Base-by-base conservation (phyloP, 306 rosid species). In the Medicago ruthenica region DNA sequence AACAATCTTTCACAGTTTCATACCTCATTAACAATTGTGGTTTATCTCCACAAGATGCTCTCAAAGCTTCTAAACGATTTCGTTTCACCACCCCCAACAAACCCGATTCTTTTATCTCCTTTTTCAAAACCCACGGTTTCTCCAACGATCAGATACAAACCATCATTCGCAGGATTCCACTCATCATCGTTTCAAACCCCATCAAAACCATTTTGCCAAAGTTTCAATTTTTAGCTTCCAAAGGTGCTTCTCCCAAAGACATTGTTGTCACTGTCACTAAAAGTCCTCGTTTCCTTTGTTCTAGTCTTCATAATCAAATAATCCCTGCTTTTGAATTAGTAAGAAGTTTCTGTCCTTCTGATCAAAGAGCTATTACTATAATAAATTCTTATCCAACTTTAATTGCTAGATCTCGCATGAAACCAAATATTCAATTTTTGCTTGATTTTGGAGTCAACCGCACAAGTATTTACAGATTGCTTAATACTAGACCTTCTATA, bases 21-120 rank as follows among this genome's bases (percentile, higher is more conserved):
- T 80, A 87, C 71, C 77, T 87, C 79, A 41, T 71, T 5, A 58
- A 85, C 76, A 59, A 16, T 10, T 40, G 51, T 14, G 76, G 80
- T 11, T 79, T 85, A 8, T 73, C 86, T 2, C 81, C 50, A 4
- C 31, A 88, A 15, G 3, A 50, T 12, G 88, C 88, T 36, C n/a
- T 62, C 8, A 74, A 77, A 31, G 82, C 74, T 48, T 71, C 88
- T 14, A 66, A 67, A 17, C 22, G 42, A 8, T 17, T 75, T 9
- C 47, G 8, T 66, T 83, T 87, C 24, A 39, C 20, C 11, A 59
- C 76, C 71, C 8, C 87, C 1, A 0, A 71, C 0, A 86, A 83
- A 54, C 84, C 87, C 4, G 83, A 82, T 67, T 16, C 65, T 0
- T 53, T 77, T 15, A n/a, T 60, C 51, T 1, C 24, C 8, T 48